These are phyloP conservation scores for Schizopora paradoxa DNA, from an alignment of 1,284 basidiomycete genomes.

Conservation along the genomic window DNA sequence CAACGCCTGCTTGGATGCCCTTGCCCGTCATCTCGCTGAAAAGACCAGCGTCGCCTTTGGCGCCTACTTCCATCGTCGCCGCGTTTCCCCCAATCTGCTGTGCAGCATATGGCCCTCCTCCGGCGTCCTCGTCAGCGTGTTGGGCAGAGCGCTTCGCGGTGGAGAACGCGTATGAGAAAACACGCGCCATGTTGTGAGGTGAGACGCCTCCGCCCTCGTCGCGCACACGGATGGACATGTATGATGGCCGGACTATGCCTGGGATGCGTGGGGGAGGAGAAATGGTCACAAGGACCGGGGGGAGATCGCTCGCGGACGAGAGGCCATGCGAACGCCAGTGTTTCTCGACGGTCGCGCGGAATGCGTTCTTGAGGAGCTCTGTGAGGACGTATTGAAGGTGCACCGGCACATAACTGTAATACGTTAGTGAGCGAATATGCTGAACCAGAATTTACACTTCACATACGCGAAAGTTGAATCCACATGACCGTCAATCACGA, in stretches of 20 bases:
- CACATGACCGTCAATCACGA: constrained; percentile 63
- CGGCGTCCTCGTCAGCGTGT: constrained; percentile 38
- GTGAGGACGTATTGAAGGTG: constrained; percentile 88
- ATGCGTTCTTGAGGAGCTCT: constrained; percentile 85
- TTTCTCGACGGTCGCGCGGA: constrained; percentile 83
- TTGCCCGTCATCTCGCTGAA: constrained; percentile 74
- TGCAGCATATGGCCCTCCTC: constrained; percentile 66
- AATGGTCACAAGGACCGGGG: constrained; percentile 71
- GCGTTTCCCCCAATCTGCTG: constrained; percentile 68
- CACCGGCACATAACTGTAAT: constrained; percentile 72
- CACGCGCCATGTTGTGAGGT: constrained; percentile 65
- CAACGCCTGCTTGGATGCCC: constrained; percentile 67
- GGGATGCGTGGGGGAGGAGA: constrained; percentile 45
- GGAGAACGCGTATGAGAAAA: constrained; percentile 90
- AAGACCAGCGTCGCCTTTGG: constrained; percentile 48
- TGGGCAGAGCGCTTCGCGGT: constrained; percentile 46
- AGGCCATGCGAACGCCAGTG: constrained; percentile 42
- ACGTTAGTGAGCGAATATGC: constrained; percentile 1
- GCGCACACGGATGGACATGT: constrained; percentile 73
- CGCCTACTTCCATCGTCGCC: constrained; percentile 41
- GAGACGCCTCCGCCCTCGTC: constrained; percentile 85
- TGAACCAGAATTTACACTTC: neutral
- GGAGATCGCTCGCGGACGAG: constrained; percentile 35
- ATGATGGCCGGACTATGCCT: constrained; percentile 35
- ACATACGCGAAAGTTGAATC: constrained; percentile 76